Evolutionary conservation across 1,284 basidiomycete genomes (phyloP).

Genomic region (Golubevia sp.): DNA sequence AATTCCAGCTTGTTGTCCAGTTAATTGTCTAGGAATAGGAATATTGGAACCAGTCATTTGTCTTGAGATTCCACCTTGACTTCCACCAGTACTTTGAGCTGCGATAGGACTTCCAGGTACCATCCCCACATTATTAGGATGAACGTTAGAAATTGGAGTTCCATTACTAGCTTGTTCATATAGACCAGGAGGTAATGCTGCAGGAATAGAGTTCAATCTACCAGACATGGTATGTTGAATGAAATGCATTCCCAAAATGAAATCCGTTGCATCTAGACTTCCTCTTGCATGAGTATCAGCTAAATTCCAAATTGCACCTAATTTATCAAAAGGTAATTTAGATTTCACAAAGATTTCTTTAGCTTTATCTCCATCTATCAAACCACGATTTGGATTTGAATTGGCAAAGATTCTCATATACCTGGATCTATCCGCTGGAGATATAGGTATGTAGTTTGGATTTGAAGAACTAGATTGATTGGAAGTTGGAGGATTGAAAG

Average conservation of each 20-base stretch:
- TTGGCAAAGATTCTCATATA: slow-evolving; percentile 60
- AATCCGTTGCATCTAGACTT: slow-evolving; percentile 85
- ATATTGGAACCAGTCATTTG: no score
- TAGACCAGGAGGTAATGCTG: slow-evolving; percentile 80
- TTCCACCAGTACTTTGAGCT: background rate
- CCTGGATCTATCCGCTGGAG: slow-evolving; percentile 51
- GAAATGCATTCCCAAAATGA: slow-evolving; percentile 89
- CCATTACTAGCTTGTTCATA: slow-evolving; percentile 68
- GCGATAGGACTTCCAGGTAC: background rate
- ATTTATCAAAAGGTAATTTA: slow-evolving; percentile 82
- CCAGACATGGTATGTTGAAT: slow-evolving; percentile 71
- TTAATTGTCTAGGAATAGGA: no score
- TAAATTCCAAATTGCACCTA: slow-evolving; percentile 93
- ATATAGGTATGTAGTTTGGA: slow-evolving; percentile 31
- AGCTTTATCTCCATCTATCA: slow-evolving; percentile 78
- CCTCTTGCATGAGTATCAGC: slow-evolving; percentile 94
- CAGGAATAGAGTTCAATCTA: slow-evolving; percentile 75
- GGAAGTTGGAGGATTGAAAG: background rate
- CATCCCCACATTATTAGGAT: background rate
- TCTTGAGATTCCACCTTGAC: background rate
- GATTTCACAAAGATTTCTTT: slow-evolving; percentile 92
- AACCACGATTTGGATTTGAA: slow-evolving; percentile 42
- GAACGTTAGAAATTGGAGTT: background rate
- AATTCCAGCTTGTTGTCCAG: no score
- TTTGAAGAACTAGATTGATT: background rate